Evolutionary conservation across 768 basidiomycete species (phyloP).

Genomic region (Trametes villosa): DNA sequence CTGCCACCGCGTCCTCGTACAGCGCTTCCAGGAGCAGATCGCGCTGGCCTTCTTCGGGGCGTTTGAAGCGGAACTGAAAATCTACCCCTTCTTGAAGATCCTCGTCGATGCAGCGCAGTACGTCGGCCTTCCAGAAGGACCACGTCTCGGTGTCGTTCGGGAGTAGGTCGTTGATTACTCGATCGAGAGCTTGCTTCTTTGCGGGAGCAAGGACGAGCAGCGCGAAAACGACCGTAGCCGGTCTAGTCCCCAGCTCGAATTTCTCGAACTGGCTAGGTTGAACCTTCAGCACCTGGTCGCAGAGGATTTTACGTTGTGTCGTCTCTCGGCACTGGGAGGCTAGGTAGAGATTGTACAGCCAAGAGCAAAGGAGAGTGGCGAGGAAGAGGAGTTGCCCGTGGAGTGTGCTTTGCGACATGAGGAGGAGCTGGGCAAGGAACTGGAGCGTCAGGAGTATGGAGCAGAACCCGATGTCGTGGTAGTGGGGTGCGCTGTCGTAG

Average conservation of each 20-base stretch:
- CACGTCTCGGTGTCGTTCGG: conserved; percentile 9
- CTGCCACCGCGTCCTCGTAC: no score
- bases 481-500: conserved; percentile 16
- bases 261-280: not conserved
- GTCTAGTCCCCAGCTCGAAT: conserved; percentile 9
- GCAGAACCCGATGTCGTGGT: conserved; percentile 18
- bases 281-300: conserved; percentile 1
- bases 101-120: not conserved
- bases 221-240: conserved; percentile 6
- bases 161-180: conserved; percentile 4
- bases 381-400: conserved; percentile 21
- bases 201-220: conserved; percentile 11
- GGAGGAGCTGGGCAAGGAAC: conserved; percentile 12
- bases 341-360: conserved; percentile 19
- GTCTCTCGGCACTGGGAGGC: conserved; percentile 15
- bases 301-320: conserved; percentile 13
- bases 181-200: not conserved
- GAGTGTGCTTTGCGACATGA: conserved; percentile 12
- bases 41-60: no score
- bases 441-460: conserved; percentile 11
- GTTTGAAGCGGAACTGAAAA: not conserved
- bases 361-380: conserved; percentile 10
- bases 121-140: conserved; percentile 1
- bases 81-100: not conserved
- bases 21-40: no score